phyloP scores from a whole-genome alignment of 1,284 basidiomycete genomes.

The Stygiomarasmius scandens region DNA sequence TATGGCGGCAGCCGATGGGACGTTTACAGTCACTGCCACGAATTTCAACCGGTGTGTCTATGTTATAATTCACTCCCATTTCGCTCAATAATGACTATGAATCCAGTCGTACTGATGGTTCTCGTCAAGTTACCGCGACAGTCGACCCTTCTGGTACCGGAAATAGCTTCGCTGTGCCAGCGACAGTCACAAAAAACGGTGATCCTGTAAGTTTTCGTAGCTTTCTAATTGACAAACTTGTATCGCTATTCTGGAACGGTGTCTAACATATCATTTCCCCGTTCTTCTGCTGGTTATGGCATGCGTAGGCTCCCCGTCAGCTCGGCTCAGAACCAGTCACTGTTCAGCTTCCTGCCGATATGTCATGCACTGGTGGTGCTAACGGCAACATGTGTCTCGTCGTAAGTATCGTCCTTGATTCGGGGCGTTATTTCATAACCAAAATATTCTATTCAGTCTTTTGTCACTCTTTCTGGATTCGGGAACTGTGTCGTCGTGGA shows the following conservation, averaged over 20 bases:
- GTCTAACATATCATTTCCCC: too few species aligned
- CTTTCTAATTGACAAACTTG: neutral
- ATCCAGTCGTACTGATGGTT: slow-evolving; percentile 18
- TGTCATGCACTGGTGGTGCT: slow-evolving; percentile 39
- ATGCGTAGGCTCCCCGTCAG: slow-evolving; percentile 20
- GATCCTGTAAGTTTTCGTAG: slow-evolving; percentile 23
- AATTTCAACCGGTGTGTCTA: slow-evolving; percentile 26
- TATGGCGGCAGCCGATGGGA: slow-evolving; percentile 21
- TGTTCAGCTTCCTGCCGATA: slow-evolving; percentile 38
- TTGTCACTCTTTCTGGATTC: slow-evolving; percentile 36
- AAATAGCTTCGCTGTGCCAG: slow-evolving; percentile 31
- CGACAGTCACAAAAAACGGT: neutral
- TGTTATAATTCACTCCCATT: neutral
- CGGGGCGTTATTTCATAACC: neutral
- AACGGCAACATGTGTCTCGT: slow-evolving; percentile 37
- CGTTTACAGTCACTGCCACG: slow-evolving; percentile 20
- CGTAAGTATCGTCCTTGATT: neutral
- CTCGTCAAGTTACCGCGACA: slow-evolving; percentile 26
- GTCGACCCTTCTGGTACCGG: slow-evolving; percentile 42
- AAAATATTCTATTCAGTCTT: slow-evolving; percentile 23
- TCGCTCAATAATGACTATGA: neutral
- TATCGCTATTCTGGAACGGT: neutral
- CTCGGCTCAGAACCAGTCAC: slow-evolving; percentile 35
- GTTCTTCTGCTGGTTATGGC: too few species aligned
- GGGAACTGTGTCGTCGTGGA: slow-evolving; percentile 43